Conservation (phyloP, 352 stramenopile genomes). For the Globisporangium alternatum region DNA sequence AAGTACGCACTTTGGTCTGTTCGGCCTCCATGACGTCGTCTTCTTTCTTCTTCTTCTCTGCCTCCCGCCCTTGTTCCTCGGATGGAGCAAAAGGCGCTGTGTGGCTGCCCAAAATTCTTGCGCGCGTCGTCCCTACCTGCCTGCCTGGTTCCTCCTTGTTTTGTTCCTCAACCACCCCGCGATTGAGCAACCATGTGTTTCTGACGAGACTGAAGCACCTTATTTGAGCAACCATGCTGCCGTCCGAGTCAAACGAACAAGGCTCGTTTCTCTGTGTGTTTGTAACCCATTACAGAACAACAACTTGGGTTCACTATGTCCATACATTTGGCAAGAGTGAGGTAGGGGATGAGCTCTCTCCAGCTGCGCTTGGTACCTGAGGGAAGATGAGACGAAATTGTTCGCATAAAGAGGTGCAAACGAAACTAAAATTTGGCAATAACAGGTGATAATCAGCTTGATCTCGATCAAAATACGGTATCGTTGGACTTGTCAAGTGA, state of each 20-base stretch:
- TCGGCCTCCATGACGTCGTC: conserved; percentile 20
- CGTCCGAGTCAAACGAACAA: background rate
- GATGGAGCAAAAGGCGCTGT: conserved; percentile 22
- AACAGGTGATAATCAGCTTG: background rate
- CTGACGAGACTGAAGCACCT: background rate
- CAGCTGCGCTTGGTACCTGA: conserved; percentile 8
- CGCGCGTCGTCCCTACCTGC: background rate
- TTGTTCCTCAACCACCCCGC: conserved; percentile 1
- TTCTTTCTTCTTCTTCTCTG: conserved; percentile 6
- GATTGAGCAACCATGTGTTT: background rate
- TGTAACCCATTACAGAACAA: conserved; percentile 14
- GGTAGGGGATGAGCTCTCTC: conserved; percentile 7
- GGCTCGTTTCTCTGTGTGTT: conserved; percentile 10
- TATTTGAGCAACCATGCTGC: background rate
- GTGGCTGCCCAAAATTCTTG: conserved; percentile 15
- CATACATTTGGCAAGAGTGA: conserved; percentile 10
- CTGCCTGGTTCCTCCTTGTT: conserved; percentile 1
- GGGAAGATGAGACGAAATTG: conserved; percentile 7
- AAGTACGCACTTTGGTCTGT: conserved; percentile 16
- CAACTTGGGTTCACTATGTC: conserved; percentile 8
- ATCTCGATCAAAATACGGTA: background rate
- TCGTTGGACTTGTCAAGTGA: background rate
- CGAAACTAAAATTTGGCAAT: background rate
- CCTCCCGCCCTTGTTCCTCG: conserved; percentile 11
- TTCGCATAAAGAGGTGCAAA: background rate